Percentiles rank a stretch among this genome's conserved stretches.
phyloP scores from a whole-genome alignment of 176 grass and related monocot species.

The Eleusine indica region DNA sequence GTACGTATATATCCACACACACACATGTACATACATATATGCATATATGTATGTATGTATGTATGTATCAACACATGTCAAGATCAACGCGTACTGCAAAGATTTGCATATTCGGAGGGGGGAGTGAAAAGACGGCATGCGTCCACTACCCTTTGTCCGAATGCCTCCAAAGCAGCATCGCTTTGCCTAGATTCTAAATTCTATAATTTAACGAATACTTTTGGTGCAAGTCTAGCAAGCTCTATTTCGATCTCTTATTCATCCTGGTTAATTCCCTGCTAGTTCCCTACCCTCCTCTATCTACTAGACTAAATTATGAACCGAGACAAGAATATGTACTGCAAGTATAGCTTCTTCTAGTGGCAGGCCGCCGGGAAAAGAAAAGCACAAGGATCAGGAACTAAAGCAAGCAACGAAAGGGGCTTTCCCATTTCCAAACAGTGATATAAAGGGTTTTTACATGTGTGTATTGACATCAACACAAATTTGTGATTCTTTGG shows the following conservation, averaged over 20 bases:
- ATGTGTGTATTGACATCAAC: conserved; percentile 28
- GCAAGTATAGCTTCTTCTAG: conserved; percentile 12
- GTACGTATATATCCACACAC: conserved; percentile 48
- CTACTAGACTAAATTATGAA: background rate
- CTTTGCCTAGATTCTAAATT: conserved; percentile 57
- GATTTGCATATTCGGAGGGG: conserved; percentile 48
- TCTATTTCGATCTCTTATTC: conserved; percentile 23
- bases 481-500: conserved; percentile 38
- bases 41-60: background rate
- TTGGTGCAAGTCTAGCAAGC: conserved; percentile 17
- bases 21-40: background rate
- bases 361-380: conserved; percentile 31
- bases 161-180: conserved; percentile 45
- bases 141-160: conserved; percentile 54
- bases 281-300: background rate
- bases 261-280: background rate
- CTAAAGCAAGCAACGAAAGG: conserved; percentile 45
- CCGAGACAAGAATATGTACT: conserved; percentile 41
- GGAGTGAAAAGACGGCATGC: conserved; percentile 50
- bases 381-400: conserved; percentile 45
- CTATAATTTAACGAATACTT: conserved; percentile 37
- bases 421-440: conserved; percentile 48
- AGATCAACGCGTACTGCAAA: conserved; percentile 13
- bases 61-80: conserved; percentile 21
- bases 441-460: conserved; percentile 17